Percentiles rank a stretch among this genome's conserved stretches.
Evolutionary conservation across 2,329 filamentous ascomycete species (phyloP).

Genomic region (Fonsecaea nubica): DNA sequence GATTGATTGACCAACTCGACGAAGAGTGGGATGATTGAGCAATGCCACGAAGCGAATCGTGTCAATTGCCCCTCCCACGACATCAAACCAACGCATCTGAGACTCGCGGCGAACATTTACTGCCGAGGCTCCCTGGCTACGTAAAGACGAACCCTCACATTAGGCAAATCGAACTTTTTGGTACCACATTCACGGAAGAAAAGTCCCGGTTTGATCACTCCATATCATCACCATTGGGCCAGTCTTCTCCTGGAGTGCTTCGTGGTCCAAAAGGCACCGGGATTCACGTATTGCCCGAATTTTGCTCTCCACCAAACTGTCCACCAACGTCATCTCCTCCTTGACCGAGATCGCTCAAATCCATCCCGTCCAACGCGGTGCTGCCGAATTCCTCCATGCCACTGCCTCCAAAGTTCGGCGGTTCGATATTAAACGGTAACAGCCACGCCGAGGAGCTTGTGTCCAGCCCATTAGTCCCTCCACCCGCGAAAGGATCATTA

Average conservation of each 20-base stretch:
- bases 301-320: slow-evolving; percentile 28
- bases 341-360: slow-evolving; percentile 28
- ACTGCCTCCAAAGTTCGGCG: slow-evolving; percentile 59
- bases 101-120: not conserved
- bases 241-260: not conserved
- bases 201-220: not conserved
- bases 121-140: not conserved
- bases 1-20: slow-evolving; percentile 92
- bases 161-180: not conserved
- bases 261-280: slow-evolving; percentile 3
- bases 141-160: not conserved
- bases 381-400: slow-evolving; percentile 34
- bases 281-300: slow-evolving; percentile 11
- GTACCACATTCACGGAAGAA: not conserved
- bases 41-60: not conserved
- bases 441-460: slow-evolving; percentile 72
- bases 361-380: slow-evolving; percentile 35
- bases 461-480: slow-evolving; percentile 28
- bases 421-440: slow-evolving; percentile 89
- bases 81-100: not conserved
- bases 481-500: slow-evolving; percentile 27
- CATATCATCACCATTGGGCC: not conserved
- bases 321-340: slow-evolving; percentile 24
- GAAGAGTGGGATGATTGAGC: slow-evolving; percentile 80
- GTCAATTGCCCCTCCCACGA: not conserved